Conservation (phyloP, 164 flowering plant species). For the Protea cynaroides region DNA sequence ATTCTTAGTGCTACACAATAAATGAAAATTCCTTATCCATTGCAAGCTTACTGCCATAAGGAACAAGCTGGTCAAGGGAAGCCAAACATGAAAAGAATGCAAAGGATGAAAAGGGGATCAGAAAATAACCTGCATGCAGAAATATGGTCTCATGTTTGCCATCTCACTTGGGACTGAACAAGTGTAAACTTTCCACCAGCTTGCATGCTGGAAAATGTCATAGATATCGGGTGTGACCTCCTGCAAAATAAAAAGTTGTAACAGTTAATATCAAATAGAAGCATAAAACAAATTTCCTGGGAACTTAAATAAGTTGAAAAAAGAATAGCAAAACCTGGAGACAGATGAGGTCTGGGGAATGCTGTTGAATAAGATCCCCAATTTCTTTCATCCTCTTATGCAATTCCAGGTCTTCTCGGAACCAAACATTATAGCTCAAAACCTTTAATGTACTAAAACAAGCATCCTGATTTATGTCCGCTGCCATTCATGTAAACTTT, state of each 20-base stretch:
- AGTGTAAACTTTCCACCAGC: slow-evolving; percentile 78
- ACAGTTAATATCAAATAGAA: neutral
- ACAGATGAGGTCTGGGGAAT: slow-evolving; percentile 82
- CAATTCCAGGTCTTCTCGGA: slow-evolving; percentile 83
- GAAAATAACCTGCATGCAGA: slow-evolving; percentile 73
- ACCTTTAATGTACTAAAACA: slow-evolving; percentile 38
- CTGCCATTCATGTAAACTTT: slow-evolving; percentile 10
- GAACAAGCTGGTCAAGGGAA: no score
- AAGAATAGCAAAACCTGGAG: slow-evolving; percentile 59
- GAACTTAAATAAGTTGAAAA: neutral
- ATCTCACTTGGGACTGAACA: slow-evolving; percentile 58
- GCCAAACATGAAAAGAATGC: neutral
- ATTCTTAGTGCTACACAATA: neutral
- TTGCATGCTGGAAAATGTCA: slow-evolving; percentile 45
- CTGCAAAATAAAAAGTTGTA: slow-evolving; percentile 30
- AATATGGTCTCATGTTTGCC: slow-evolving; percentile 46
- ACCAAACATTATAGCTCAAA: slow-evolving; percentile 91
- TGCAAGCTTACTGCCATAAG: no score
- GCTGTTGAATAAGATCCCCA: slow-evolving; percentile 68
- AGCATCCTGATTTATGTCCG: slow-evolving; percentile 13
- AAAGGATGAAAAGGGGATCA: neutral
- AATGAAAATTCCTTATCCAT: neutral
- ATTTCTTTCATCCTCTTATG: slow-evolving; percentile 75
- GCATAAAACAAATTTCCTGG: neutral
- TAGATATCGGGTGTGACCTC: slow-evolving; percentile 83